A percentile compares a stretch with the other conserved stretches of the same genome.
Conservation (phyloP, 202 grass and related monocot species). For the Alloteropsis angusta region DNA sequence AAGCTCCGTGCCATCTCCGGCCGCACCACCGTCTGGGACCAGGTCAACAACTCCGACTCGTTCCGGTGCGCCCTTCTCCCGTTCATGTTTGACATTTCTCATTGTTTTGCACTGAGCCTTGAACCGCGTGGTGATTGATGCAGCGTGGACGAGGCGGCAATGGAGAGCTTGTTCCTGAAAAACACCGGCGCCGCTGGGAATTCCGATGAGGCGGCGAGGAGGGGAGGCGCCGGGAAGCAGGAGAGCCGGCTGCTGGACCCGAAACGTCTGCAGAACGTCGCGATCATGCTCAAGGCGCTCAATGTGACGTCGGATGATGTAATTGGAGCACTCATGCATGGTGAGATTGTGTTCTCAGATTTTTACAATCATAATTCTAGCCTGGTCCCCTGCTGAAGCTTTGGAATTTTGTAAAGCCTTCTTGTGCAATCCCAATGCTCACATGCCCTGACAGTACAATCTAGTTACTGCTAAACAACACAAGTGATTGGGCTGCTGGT, state of each 20-base stretch:
- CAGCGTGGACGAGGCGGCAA: slow-evolving; percentile 70
- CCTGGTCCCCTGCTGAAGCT: slow-evolving; percentile 26
- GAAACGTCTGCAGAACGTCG: slow-evolving; percentile 75
- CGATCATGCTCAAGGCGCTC: slow-evolving; percentile 67
- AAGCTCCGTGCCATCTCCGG: slow-evolving; percentile 56
- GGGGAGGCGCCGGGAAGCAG: slow-evolving; percentile 10
- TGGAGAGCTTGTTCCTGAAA: slow-evolving; percentile 56
- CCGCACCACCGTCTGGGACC: slow-evolving; percentile 56
- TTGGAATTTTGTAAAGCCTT: slow-evolving; percentile 17
- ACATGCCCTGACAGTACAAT: slow-evolving; percentile 29
- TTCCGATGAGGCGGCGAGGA: slow-evolving; percentile 7
- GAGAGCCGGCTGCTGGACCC: slow-evolving; percentile 53
- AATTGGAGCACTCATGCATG: slow-evolving; percentile 48
- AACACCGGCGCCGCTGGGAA: slow-evolving; percentile 11
- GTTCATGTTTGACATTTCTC: neutral
- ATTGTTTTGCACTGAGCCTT: neutral
- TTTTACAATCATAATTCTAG: neutral
- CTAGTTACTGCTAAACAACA: slow-evolving; percentile 26
- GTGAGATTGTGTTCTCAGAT: slow-evolving; percentile 30
- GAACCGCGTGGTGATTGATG: neutral
- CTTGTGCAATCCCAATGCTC: slow-evolving; percentile 27
- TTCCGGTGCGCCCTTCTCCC: slow-evolving; percentile 41
- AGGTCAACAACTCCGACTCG: slow-evolving; percentile 65
- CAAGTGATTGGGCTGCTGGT: neutral
- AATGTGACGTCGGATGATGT: slow-evolving; percentile 61